phyloP scores from a whole-genome alignment of 345 rosid genomes.

The Erodium maritimum region DNA sequence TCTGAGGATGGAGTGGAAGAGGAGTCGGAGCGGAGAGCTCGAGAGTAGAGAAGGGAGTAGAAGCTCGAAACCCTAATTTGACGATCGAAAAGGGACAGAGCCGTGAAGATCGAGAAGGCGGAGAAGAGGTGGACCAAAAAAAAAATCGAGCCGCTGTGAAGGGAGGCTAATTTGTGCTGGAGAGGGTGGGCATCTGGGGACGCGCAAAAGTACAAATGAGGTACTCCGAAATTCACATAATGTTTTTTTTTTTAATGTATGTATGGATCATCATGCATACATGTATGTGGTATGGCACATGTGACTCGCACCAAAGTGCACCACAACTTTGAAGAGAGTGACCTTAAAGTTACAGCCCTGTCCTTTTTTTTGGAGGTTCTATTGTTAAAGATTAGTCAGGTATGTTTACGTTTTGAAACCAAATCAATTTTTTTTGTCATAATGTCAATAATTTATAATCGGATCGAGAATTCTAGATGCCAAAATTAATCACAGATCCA shows the following conservation, averaged over 20 bases:
- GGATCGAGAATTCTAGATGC: too few species aligned
- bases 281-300: not conserved
- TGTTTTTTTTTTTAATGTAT: not conserved
- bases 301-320: not conserved
- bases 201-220: constrained; percentile 13
- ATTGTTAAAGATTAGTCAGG: too few species aligned
- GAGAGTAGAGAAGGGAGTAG: constrained; percentile 14
- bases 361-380: not conserved
- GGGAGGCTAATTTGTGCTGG: not conserved
- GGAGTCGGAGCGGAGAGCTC: constrained; percentile 6
- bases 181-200: not conserved
- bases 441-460: too few species aligned
- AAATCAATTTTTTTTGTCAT: too few species aligned
- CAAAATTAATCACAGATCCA: too few species aligned
- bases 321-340: not conserved
- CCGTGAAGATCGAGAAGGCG: constrained; percentile 32
- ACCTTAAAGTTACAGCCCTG: not conserved
- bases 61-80: constrained; percentile 25
- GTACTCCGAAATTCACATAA: constrained; percentile 15
- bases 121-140: not conserved
- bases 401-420: too few species aligned
- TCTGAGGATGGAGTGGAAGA: constrained; percentile 15
- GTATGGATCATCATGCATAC: not conserved
- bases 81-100: constrained; percentile 13
- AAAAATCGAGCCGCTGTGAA: not conserved